Evolutionary conservation across 768 basidiomycete species (phyloP).

Genomic region (Pilatotrama ljubarskyi): DNA sequence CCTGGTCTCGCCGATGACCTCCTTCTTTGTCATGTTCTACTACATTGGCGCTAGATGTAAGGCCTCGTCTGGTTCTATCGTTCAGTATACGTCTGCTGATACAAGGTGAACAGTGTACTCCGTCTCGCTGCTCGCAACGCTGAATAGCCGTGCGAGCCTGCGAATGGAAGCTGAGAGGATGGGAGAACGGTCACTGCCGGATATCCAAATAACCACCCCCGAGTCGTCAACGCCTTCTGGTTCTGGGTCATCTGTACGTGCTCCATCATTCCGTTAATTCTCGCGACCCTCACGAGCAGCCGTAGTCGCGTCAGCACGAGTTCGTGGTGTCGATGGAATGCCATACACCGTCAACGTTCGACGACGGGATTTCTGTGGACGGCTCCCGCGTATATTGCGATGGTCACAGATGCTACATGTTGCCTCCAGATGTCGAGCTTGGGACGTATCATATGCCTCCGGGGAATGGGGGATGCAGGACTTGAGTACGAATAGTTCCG

Average conservation of each 20-base stretch:
- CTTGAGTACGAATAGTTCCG: no score
- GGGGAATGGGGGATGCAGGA: no score
- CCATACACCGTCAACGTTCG: background rate
- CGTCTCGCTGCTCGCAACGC: slow-evolving; percentile 1
- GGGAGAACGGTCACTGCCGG: slow-evolving; percentile 1
- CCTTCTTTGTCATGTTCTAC: slow-evolving; percentile 11
- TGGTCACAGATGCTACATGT: background rate
- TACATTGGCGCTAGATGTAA: slow-evolving; percentile 9
- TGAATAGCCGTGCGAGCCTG: slow-evolving; percentile 3
- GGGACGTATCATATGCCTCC: background rate
- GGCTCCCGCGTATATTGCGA: background rate
- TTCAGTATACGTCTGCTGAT: background rate
- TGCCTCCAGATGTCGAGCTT: background rate
- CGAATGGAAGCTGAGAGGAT: slow-evolving; percentile 5
- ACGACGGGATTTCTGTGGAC: background rate
- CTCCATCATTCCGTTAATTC: no score
- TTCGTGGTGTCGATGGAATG: background rate
- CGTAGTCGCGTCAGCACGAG: background rate
- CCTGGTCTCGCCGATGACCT: background rate
- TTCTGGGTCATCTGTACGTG: background rate
- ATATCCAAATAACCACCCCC: background rate
- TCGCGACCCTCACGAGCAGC: no score
- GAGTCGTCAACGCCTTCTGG: background rate
- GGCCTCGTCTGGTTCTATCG: background rate
- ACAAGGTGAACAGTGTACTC: background rate